A percentile compares a stretch with the other conserved stretches of the same genome.
Evolutionary conservation across 441 rosid species (phyloP).

Genomic region (Raphanus hybrid): DNA sequence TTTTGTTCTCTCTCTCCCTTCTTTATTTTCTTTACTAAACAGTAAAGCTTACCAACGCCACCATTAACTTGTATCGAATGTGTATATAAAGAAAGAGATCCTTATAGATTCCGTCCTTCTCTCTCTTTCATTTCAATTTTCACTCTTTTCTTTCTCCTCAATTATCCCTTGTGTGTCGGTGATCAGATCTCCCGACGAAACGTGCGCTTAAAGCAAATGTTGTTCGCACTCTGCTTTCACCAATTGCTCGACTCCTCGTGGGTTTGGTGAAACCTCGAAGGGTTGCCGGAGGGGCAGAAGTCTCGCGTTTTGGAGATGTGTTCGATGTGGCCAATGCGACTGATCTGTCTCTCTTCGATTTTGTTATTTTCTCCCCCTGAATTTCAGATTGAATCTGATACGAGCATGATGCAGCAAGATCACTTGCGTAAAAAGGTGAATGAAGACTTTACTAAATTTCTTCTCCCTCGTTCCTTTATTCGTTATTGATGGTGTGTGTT

Average conservation of each 20-base stretch:
- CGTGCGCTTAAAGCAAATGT: slow-evolving; percentile 35
- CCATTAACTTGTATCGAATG: not conserved
- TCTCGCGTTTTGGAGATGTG: slow-evolving; percentile 13
- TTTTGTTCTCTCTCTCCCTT: not conserved
- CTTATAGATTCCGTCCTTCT: slow-evolving; percentile 39
- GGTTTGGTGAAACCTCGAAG: not conserved
- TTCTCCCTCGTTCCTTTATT: no score
- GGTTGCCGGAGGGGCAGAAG: slow-evolving; percentile 52
- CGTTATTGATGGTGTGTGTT: slow-evolving; percentile 3
- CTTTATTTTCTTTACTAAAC: not conserved
- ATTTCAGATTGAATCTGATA: slow-evolving; percentile 4
- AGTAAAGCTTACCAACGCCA: not conserved
- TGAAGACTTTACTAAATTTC: not conserved
- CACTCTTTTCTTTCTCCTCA: not conserved
- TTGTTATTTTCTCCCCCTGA: no score
- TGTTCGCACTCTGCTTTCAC: slow-evolving; percentile 44
- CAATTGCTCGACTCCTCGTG: not conserved
- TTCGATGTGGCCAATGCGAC: slow-evolving; percentile 59
- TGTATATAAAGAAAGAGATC: not conserved
- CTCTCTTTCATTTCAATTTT: not conserved
- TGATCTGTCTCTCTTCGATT: slow-evolving; percentile 43
- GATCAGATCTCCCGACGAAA: slow-evolving; percentile 60
- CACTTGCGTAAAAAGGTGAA: slow-evolving; percentile 73
- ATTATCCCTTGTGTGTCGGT: slow-evolving; percentile 59
- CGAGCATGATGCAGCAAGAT: slow-evolving; percentile 68